Base-by-base conservation (phyloP, 345 rosid genomes). In the Sonneratia caseolaris region DNA sequence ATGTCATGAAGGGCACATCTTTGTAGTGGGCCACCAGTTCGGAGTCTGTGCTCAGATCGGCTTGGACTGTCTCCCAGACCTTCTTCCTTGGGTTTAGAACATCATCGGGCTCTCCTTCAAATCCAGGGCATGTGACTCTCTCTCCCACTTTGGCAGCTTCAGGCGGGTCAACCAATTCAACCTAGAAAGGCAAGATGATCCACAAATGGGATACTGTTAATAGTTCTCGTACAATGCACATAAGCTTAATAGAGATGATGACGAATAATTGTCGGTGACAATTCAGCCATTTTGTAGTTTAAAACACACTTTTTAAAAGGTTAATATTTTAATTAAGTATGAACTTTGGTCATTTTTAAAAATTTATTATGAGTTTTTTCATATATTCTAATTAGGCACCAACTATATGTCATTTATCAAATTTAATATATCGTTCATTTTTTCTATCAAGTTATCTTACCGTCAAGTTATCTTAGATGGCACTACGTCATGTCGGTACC, bases 161-260 rank as follows among this genome's bases (percentile, higher is more conserved):
- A 4, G 99, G 99, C 15, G 99, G 99, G 66, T 92, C 96, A 13
- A 95, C 91, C 80, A 92, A 76, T 81, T 95, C 99, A 55, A 94
- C 92, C 98, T 91, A 79, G 61, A 70, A 80, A 55, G 21, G 5
- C 7, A 9, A 68, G 3, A 19, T 1, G 0, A 14, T 22, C 53
- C 70, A 68, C 70, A 68, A 22, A n/a, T 22, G 16, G 18, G 16
- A 36, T 37, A 22, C 14, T 21, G 37, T 15, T 65, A 13, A 14
- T 0, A 15, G 43, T 43, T 18, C 32, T 40, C 49, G 37, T 47
- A 12, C 0, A 6, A n/a, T 47, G 51, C 15, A 66, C 4, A 5
- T 37, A 27, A 35, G 27, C 38, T 62, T 9, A 35, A 27, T 32
- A 35, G 13, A 35, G 37, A 27, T 36, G 66, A 62, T 24, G 13